phyloP scores from a whole-genome alignment of 2,329 filamentous ascomycete genomes.

The Curvularia sp. region DNA sequence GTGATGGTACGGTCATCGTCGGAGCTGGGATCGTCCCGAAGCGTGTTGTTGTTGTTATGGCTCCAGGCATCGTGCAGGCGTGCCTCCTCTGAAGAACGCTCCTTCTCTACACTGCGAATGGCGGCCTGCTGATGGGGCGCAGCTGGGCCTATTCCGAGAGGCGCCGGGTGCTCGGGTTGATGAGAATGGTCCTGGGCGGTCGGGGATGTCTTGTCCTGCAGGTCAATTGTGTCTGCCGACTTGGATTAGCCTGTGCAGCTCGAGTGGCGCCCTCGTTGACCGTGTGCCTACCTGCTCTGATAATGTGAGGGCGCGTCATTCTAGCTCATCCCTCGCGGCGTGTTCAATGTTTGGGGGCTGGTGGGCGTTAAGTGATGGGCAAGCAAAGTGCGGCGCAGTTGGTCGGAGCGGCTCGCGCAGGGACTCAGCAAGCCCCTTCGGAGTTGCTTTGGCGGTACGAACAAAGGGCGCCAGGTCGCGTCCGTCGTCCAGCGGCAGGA shows the following conservation, averaged over 20 bases:
- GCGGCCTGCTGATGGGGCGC: conserved; percentile 87
- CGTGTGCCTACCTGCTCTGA: conserved; percentile 59
- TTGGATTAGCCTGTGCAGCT: conserved; percentile 34
- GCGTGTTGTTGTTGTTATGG: conserved; percentile 47
- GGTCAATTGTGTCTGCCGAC: conserved; percentile 84
- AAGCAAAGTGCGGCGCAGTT: conserved; percentile 40
- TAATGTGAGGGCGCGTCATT: conserved; percentile 65
- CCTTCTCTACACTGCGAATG: conserved; percentile 79
- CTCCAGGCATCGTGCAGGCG: conserved; percentile 64
- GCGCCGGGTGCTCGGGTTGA: conserved; percentile 60
- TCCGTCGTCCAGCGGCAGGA: conserved; percentile 23
- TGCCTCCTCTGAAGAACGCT: conserved; percentile 74
- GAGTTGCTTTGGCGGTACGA: conserved; percentile 5
- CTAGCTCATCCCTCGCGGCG: conserved; percentile 46
- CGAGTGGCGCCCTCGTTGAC: background rate
- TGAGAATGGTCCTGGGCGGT: conserved; percentile 82
- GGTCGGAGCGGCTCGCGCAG: conserved; percentile 32
- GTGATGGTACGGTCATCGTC: conserved; percentile 61
- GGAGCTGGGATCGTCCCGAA: conserved; percentile 61
- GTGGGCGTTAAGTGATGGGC: conserved; percentile 23
- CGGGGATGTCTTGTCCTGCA: conserved; percentile 82
- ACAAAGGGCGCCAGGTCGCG: conserved; percentile 17
- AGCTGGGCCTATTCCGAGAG: conserved; percentile 62
- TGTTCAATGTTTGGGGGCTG: conserved; percentile 13
- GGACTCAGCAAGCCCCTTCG: conserved; percentile 16